These are phyloP conservation scores for Trametes cubensis DNA, from an alignment of 768 basidiomycete species.

Conservation along the genomic window DNA sequence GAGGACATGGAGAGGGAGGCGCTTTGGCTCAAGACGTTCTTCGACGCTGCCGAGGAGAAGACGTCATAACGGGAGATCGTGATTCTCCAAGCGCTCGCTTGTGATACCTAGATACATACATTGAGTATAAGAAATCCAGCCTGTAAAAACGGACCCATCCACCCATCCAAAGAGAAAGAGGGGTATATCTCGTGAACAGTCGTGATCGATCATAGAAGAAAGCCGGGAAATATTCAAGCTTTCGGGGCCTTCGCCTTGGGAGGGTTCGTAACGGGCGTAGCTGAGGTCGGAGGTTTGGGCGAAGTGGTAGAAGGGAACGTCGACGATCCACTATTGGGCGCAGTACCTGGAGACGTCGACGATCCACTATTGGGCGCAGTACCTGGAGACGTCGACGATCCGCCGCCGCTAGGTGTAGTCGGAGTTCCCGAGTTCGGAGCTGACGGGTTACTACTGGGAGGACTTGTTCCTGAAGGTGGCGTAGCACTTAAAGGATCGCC, in stretches of 20 bases:
- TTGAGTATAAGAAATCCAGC: slow-evolving; percentile 3
- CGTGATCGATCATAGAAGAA: background rate
- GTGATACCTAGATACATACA: slow-evolving; percentile 8
- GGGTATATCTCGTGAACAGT: slow-evolving; percentile 6
- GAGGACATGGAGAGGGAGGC: slow-evolving; percentile 63
- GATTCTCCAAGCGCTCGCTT: background rate
- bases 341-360: background rate
- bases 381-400: background rate
- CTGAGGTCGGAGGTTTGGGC: too few species aligned
- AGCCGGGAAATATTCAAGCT: background rate
- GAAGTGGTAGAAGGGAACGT: too few species aligned
- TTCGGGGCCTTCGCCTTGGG: background rate
- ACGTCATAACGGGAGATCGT: background rate
- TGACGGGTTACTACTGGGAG: background rate
- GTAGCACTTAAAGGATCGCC: background rate
- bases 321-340: too few species aligned
- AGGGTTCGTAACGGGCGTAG: background rate
- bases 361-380: background rate
- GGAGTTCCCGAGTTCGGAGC: background rate
- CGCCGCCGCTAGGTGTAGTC: background rate
- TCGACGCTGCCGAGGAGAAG: slow-evolving; percentile 30
- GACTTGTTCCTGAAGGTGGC: background rate
- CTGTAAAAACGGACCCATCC: background rate
- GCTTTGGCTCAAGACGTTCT: slow-evolving; percentile 48
- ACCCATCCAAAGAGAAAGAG: background rate